Evolutionary conservation across 2,329 filamentous ascomycete genomes (phyloP), one percentile per base, ranked within the genome.

Genomic region (Microcera coccophila): DNA sequence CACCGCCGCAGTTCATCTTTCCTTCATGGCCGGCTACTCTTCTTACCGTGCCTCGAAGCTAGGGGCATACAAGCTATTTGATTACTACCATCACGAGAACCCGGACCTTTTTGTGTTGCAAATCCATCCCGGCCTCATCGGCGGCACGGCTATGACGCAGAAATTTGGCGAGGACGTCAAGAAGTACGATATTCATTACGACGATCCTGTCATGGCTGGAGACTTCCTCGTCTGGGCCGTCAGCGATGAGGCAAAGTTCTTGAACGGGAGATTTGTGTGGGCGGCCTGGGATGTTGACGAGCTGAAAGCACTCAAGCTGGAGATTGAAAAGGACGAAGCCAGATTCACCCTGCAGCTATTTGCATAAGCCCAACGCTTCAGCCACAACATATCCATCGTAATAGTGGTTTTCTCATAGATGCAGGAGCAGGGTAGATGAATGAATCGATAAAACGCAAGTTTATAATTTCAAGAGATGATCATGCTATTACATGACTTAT

Each of bases 281-380:
- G 63, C 67, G 10, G 71, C 71, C 17, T 78, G 73, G 74, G 75
- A 78, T 53, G 65, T 76, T 0, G 64, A 72, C 29, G 73, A 76
- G 49, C 62, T 78, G 24, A 70, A 70, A 53, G 57, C 60, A 1
- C 54, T 57, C 28, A 63, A 61, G 4, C 55, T 60, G 18, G 62
- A 69, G 45, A 57, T 74, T 36, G 32, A 40, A 10, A 42, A 37
- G 10, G 47, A 53, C 3, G 31, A 42, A 33, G 37, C 36, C n/a
- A 57, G 41, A 29, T 48, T 59, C 18, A 57, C 58, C 2, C 24
- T 44, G 17, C 38, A 42, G 3, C 37, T 48, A 15, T 16, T 45
- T n/a, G 42, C 20, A 7, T 41, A 35, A 12, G 7, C n/a, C n/a
- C n/a, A n/a, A n/a, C n/a, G n/a, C n/a, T n/a, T n/a, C n/a, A n/a